Percentiles rank a stretch among this genome's conserved stretches.
Evolutionary conservation across 495 filamentous ascomycete genomes (phyloP).

Genomic region (Trichoderma gamsii): DNA sequence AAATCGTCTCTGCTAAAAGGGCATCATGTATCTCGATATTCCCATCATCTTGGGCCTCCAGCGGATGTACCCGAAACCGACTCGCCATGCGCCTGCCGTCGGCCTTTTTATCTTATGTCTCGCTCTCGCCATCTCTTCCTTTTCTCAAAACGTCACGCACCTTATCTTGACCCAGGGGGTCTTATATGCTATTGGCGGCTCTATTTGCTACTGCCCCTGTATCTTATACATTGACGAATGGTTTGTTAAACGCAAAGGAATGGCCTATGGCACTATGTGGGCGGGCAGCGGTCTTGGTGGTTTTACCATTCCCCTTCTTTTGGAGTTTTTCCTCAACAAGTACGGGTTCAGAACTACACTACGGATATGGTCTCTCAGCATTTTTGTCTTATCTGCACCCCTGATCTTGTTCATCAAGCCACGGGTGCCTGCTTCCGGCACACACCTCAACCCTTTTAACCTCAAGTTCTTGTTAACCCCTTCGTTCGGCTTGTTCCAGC

Average conservation of each 20-base stretch:
- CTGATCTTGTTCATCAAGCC: constrained; percentile 55
- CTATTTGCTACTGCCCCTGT: constrained; percentile 42
- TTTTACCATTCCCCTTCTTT: constrained; percentile 41
- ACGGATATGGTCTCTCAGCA: constrained; percentile 40
- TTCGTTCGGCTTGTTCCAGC: constrained; percentile 47
- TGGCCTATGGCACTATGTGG: constrained; percentile 53
- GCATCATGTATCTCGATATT: constrained; percentile 46
- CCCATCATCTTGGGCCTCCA: constrained; percentile 37
- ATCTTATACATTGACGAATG: constrained; percentile 52
- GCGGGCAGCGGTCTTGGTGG: constrained; percentile 39
- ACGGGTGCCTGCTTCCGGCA: constrained; percentile 43
- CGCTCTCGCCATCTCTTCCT: constrained; percentile 39
- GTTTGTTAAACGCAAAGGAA: constrained; percentile 46
- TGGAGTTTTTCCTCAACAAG: constrained; percentile 43
- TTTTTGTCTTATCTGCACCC: constrained; percentile 45
- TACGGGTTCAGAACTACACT: constrained; percentile 53
- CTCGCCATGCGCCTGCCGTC: constrained; percentile 29
- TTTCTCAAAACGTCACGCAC: constrained; percentile 37
- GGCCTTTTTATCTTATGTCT: constrained; percentile 37
- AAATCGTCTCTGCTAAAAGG: constrained; percentile 18
- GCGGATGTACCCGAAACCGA: constrained; percentile 25
- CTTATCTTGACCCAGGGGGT: constrained; percentile 51
- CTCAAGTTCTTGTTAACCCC: constrained; percentile 41
- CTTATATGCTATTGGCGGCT: constrained; percentile 47
- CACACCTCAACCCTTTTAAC: constrained; percentile 31